Conservation (phyloP, 2,329 filamentous ascomycete species). For the Leptosphaerulina australis region DNA sequence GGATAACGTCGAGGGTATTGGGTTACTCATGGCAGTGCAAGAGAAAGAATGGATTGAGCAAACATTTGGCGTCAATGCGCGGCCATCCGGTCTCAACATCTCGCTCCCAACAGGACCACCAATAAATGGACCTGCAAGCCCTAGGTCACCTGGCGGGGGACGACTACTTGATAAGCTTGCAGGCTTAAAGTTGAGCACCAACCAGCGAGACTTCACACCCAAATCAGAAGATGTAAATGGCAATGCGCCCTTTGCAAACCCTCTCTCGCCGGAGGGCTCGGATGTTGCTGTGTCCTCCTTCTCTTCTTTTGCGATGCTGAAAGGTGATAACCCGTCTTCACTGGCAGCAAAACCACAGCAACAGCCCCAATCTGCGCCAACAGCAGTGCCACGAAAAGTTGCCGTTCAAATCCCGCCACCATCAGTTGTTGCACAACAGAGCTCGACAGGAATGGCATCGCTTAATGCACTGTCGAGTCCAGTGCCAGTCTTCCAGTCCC, state of each 20-base stretch:
- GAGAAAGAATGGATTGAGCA: constrained; percentile 86
- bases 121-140: constrained; percentile 64
- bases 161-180: constrained; percentile 79
- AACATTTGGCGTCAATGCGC: constrained; percentile 71
- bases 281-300: constrained; percentile 65
- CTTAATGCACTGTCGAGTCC: constrained; percentile 52
- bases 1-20: constrained; percentile 79
- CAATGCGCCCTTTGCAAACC: constrained; percentile 47
- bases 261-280: constrained; percentile 66
- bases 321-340: constrained; percentile 51
- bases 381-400: constrained; percentile 39
- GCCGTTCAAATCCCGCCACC: constrained; percentile 46
- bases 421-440: constrained; percentile 50
- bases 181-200: constrained; percentile 78
- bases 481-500: constrained; percentile 38
- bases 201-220: constrained; percentile 66
- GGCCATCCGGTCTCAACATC: constrained; percentile 49
- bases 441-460: constrained; percentile 51
- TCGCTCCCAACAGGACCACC: constrained; percentile 47
- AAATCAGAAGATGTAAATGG: constrained; percentile 36
- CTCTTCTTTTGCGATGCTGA: constrained; percentile 62
- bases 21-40: constrained; percentile 79
- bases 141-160: constrained; percentile 67
- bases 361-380: constrained; percentile 30
- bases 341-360: constrained; percentile 53